phyloP scores from a whole-genome alignment of 2,329 filamentous ascomycete genomes.

The Fusarium illudens region DNA sequence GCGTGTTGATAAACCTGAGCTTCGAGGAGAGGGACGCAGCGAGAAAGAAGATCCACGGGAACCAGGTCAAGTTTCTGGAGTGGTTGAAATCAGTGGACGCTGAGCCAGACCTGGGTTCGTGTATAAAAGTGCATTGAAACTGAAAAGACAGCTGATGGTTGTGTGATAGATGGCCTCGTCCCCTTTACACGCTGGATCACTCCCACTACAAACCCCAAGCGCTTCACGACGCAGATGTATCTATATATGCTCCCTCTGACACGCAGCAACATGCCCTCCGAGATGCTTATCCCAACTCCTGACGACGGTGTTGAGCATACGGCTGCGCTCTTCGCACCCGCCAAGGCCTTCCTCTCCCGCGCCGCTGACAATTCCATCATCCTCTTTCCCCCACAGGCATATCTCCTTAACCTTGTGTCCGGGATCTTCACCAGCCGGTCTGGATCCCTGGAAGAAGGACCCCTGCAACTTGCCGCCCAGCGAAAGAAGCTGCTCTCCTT shows the following conservation, averaged over 20 bases:
- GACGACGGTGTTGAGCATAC: slow-evolving; percentile 75
- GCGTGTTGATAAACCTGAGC: slow-evolving; percentile 67
- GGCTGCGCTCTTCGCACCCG: slow-evolving; percentile 78
- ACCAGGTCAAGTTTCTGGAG: slow-evolving; percentile 70
- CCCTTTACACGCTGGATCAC: slow-evolving; percentile 96
- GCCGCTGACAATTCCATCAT: slow-evolving; percentile 74
- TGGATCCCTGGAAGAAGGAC: slow-evolving; percentile 39
- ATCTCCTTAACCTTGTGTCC: slow-evolving; percentile 69
- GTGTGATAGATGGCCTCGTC: slow-evolving; percentile 66
- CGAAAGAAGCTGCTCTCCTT: slow-evolving; percentile 63
- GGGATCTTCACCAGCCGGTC: slow-evolving; percentile 57
- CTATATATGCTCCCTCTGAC: slow-evolving; percentile 79
- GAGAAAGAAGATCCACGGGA: slow-evolving; percentile 73
- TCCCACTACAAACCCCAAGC: slow-evolving; percentile 72
- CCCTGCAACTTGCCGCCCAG: slow-evolving; percentile 55
- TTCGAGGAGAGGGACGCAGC: slow-evolving; percentile 69
- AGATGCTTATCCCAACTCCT: slow-evolving; percentile 72
- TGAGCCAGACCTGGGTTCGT: slow-evolving; percentile 70
- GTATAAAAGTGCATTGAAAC: neutral
- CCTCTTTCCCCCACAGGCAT: slow-evolving; percentile 90
- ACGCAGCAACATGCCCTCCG: slow-evolving; percentile 45
- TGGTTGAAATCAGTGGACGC: slow-evolving; percentile 69
- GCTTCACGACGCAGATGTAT: slow-evolving; percentile 98
- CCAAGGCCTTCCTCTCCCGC: slow-evolving; percentile 72
- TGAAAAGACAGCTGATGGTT: slow-evolving; percentile 8